Evolutionary conservation across 2,329 filamentous ascomycete genomes (phyloP).

Genomic region (Alternaria alternata): DNA sequence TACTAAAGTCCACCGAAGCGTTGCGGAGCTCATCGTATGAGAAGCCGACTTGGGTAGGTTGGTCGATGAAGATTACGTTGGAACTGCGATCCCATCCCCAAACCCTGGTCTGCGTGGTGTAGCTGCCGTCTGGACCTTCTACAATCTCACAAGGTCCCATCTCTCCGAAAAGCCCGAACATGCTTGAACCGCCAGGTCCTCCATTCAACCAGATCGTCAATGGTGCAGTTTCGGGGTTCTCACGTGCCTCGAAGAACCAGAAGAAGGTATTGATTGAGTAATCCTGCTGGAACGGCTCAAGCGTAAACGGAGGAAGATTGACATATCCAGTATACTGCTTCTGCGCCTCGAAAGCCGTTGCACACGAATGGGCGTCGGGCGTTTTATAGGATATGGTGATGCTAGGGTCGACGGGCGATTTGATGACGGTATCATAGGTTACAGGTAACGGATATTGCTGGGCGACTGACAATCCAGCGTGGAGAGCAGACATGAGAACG

Average conservation of each 20-base stretch:
- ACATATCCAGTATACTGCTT: conserved; percentile 75
- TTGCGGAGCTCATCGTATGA: conserved; percentile 72
- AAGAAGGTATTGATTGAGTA: conserved; percentile 70
- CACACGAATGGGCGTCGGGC: conserved; percentile 67
- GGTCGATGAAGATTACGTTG: conserved; percentile 66
- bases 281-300: conserved; percentile 58
- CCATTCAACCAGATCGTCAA: conserved; percentile 71
- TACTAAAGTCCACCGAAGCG: conserved; percentile 31
- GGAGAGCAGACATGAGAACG: conserved; percentile 23
- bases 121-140: conserved; percentile 54
- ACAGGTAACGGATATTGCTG: conserved; percentile 54
- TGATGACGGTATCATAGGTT: conserved; percentile 61
- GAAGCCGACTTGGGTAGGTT: conserved; percentile 75
- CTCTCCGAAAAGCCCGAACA: conserved; percentile 70
- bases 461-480: conserved; percentile 34
- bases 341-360: conserved; percentile 69
- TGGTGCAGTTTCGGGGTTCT: conserved; percentile 59
- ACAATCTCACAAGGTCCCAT: conserved; percentile 60
- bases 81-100: conserved; percentile 72
- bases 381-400: conserved; percentile 74
- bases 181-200: conserved; percentile 70
- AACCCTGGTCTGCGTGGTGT: conserved; percentile 65
- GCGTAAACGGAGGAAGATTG: conserved; percentile 62
- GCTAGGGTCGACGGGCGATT: conserved; percentile 68
- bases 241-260: conserved; percentile 69